phyloP scores from a whole-genome alignment of 805 yeast species.

The Clavispora carvajalis region DNA sequence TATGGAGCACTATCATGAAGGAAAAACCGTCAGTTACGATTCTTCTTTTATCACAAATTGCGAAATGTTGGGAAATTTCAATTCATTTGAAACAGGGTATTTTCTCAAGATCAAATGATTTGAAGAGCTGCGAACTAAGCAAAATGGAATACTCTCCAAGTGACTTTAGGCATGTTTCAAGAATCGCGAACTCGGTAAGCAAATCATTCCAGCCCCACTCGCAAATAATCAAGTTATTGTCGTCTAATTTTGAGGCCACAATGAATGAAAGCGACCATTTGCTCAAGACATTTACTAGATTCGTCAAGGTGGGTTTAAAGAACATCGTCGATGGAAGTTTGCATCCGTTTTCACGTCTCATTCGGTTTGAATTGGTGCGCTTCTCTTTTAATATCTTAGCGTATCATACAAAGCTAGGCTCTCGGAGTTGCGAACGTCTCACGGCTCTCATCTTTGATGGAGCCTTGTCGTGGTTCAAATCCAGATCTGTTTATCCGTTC shows the following conservation, averaged over 20 bases:
- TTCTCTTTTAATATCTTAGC: constrained; percentile 63
- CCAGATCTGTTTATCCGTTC: constrained; percentile 63
- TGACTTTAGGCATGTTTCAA: constrained; percentile 53
- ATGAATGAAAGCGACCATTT: constrained; percentile 66
- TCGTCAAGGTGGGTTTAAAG: constrained; percentile 51
- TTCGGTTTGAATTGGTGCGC: constrained; percentile 67
- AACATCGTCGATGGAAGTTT: constrained; percentile 55
- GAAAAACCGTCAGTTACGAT: constrained; percentile 56
- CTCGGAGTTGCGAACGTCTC: constrained; percentile 42
- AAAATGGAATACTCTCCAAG: constrained; percentile 90
- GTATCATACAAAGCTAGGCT: constrained; percentile 47
- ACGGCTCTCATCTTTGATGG: constrained; percentile 56
- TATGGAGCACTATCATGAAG: constrained; percentile 76
- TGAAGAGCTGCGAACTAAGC: constrained; percentile 53
- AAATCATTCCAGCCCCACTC: constrained; percentile 61
- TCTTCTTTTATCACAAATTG: constrained; percentile 63
- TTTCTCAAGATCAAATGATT: constrained; percentile 53
- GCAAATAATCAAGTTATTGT: constrained; percentile 59
- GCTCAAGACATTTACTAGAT: constrained; percentile 60
- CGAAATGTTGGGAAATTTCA: constrained; percentile 62
- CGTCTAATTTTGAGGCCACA: constrained; percentile 77
- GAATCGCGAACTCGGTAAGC: constrained; percentile 45
- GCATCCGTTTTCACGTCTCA: constrained; percentile 77
- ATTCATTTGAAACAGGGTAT: constrained; percentile 59
- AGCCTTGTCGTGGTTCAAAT: constrained; percentile 73